phyloP scores from a whole-genome alignment of 805 yeast species.

The Millerozyma acaciae region DNA sequence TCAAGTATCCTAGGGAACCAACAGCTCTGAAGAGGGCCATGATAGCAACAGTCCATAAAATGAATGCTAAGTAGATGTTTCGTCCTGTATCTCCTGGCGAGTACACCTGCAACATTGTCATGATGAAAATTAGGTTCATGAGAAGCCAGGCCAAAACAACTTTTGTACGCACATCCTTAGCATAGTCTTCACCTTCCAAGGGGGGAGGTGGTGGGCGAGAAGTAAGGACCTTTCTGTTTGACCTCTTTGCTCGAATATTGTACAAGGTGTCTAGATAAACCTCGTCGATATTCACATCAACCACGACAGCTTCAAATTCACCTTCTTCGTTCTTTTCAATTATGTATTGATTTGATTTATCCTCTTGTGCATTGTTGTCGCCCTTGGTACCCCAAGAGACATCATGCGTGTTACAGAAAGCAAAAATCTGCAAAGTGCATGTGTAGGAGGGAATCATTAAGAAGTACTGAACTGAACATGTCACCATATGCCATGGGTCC shows the following conservation, averaged over 20 bases:
- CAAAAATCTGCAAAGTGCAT: conserved; percentile 89
- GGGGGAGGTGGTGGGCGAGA: conserved; percentile 26
- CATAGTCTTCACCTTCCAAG: conserved; percentile 71
- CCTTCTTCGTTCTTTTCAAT: conserved; percentile 79
- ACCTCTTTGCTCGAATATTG: conserved; percentile 68
- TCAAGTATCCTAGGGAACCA: conserved; percentile 73
- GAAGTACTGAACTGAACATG: conserved; percentile 86
- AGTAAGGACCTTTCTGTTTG: conserved; percentile 46
- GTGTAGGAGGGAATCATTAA: conserved; percentile 87
- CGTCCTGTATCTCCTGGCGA: conserved; percentile 51
- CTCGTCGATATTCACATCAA: conserved; percentile 80
- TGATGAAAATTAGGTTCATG: conserved; percentile 71
- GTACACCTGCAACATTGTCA: conserved; percentile 85
- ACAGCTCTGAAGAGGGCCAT: conserved; percentile 76
- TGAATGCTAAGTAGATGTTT: conserved; percentile 76
- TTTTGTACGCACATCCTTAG: conserved; percentile 89
- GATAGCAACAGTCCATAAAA: conserved; percentile 89
- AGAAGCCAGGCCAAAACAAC: conserved; percentile 96
- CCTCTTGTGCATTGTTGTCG: conserved; percentile 63
- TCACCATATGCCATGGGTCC: conserved; percentile 95
- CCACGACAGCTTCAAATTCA: conserved; percentile 71
- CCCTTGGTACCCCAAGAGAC: conserved; percentile 99
- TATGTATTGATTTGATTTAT: conserved; percentile 75
- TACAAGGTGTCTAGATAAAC: conserved; percentile 73
- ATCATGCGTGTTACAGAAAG: conserved; percentile 97